Evolutionary conservation across 441 rosid genomes (phyloP), one percentile per base, ranked within the genome.

Genomic region (Metrosideros polymorpha): DNA sequence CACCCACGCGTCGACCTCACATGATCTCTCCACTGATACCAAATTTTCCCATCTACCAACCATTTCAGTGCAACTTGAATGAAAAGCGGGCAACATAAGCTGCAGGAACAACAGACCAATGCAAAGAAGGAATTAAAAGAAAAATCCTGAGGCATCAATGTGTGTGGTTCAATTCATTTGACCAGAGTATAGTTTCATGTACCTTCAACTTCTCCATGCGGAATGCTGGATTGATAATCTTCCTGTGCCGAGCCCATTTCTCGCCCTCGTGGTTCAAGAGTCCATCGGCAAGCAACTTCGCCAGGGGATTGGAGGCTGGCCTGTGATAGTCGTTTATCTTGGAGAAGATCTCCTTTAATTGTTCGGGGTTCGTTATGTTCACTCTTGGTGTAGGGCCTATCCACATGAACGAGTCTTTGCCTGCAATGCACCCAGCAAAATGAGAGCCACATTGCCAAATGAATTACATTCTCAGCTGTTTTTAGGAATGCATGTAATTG

Each of bases 401-500:
- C 91, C 92, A 89, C 1, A 32, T 15, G 30, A 86, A 89, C 15
- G 85, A 87, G 56, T 86, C 83, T 9, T 90, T 87, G 13, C 92
- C 89, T 90, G 86, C 84, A 19, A 35, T 51, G 12, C 12, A n/a
- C 17, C 50, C 83, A 77, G 50, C 30, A 43, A 77, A 27, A 77
- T 42, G 3, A 9, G 83, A 29, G 35, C 9, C 51, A 10, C 27
- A 27, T n/a, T 77, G 51, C 83, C 83, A 43, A 42, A 43, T 43
- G 14, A 7, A 24, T 77, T 19, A 35, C 50, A 13, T 8, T 15
- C 15, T 9, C 18, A 77, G 51, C 14, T 35, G 4, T 19, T 76
- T 19, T 30, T 19, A 76, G 15, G 12, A 39, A 83, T 52, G 39
- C 47, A 22, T 83, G 18, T 2, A 19, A 29, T 22, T 85, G 87